phyloP scores from a whole-genome alignment of 768 basidiomycete genomes.

The Leccinum variicolor region DNA sequence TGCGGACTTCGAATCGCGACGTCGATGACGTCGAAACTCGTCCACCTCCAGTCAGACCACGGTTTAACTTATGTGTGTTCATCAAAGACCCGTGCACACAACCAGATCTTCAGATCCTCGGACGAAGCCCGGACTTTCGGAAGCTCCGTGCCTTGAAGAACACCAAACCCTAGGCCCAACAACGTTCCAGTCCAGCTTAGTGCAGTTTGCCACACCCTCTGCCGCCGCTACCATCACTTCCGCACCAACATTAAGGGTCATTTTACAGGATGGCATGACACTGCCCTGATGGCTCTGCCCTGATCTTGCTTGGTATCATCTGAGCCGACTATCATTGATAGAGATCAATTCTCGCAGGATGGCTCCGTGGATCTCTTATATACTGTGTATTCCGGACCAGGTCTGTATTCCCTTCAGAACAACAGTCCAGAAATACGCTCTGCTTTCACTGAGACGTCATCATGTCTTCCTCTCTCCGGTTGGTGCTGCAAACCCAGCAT shows the following conservation, averaged over 20 bases:
- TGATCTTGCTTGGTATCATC: rapidly evolving
- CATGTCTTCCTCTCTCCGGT: not conserved
- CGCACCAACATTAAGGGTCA: too few species aligned
- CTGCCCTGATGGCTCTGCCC: not conserved
- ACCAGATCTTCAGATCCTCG: not conserved
- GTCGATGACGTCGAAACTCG: too few species aligned
- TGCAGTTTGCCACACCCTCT: not conserved
- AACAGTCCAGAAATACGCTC: not conserved
- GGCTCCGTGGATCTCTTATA: not conserved
- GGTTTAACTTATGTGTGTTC: too few species aligned
- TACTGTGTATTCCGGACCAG: not conserved
- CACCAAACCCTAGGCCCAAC: not conserved
- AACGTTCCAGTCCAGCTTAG: not conserved
- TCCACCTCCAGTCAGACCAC: too few species aligned
- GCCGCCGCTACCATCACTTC: too few species aligned
- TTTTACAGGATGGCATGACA: not conserved
- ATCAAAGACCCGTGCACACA: not conserved
- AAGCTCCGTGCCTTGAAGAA: too few species aligned
- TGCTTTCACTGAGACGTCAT: not conserved
- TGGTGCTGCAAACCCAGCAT: not conserved
- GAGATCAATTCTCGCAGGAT: not conserved
- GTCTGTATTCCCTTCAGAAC: not conserved
- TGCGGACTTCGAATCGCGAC: too few species aligned
- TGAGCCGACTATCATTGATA: not conserved
- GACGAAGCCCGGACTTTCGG: too few species aligned